Evolutionary conservation across 495 filamentous ascomycete species (phyloP), one percentile per base, ranked within the genome.

Genomic region (Halenospora varia): DNA sequence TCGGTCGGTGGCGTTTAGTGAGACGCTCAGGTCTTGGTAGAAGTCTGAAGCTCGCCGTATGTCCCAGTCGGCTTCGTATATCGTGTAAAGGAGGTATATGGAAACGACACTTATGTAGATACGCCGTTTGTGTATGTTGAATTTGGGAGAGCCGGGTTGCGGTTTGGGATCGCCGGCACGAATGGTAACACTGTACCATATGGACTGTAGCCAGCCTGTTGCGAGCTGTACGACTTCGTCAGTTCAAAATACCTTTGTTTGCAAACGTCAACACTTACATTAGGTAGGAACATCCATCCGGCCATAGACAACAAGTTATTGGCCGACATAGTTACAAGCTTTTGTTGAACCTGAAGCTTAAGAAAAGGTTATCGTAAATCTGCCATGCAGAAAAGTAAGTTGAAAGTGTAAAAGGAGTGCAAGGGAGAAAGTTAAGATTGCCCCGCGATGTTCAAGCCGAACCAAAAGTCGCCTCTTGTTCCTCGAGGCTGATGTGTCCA

Each of bases 181-280:
- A 64, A 96, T 93, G 17, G 89, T 88, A 60, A 97, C 76, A 66
- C 86, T 76, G 77, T 97, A 98, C 75, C 89, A 96, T 61, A 96
- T 69, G 47, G 76, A 79, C 63, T 97, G 90, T 10, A 90, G 62
- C 74, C 87, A 89, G 60, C 84, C 83, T 53, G 90, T 92, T 19
- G 83, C 87, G 66, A 95, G 81, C 88, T 93, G 65, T 20, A 48
- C 26, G 29, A 2, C 17, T 19, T 39, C 46, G 53, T 62, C 51
- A 63, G 61, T 59, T 29, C 18, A 20, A 48, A 22, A 50, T 39
- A 19, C 41, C 13, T 47, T 10, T 51, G 1, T 35, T 49, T 39
- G 18, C 17, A 25, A 29, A 18, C 4, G n/a, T n/a, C 10, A 8
- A 13, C 15, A 71, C 85, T 63, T 68, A 90, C 88, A 56, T 83